Conservation (phyloP, 306 rosid species). For the Dalbergia oliveri region DNA sequence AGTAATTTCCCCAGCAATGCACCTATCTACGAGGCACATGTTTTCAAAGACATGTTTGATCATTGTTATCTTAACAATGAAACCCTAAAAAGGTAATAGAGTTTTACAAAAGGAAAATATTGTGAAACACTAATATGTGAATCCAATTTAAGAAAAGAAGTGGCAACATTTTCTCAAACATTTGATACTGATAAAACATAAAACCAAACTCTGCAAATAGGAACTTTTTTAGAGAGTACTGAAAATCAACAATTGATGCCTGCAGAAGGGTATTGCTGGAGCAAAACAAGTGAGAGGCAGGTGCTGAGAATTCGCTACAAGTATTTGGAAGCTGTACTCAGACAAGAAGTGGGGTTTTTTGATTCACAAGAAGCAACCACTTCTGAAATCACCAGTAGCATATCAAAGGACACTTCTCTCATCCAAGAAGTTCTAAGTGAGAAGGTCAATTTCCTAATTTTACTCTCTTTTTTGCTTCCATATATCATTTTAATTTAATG, state of each 20-base stretch:
- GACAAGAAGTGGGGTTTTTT: conserved; percentile 93
- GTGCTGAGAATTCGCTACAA: conserved; percentile 83
- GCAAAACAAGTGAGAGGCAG: conserved; percentile 95
- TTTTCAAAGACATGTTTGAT: not conserved
- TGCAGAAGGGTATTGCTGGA: conserved; percentile 97
- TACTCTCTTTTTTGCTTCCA: not conserved
- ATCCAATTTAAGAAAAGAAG: not conserved
- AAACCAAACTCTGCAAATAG: not conserved
- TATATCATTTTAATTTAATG: not conserved
- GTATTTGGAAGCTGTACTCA: conserved; percentile 88
- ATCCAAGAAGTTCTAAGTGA: conserved; percentile 95
- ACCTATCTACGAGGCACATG: not conserved
- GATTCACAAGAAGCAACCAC: conserved; percentile 91
- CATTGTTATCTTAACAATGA: conserved; percentile 31
- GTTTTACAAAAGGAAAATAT: not conserved
- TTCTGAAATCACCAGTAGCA: conserved; percentile 82
- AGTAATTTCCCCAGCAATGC: not conserved
- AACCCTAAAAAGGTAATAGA: conserved; percentile 49
- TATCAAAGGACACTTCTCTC: conserved; percentile 88
- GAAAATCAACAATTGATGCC: conserved; percentile 28
- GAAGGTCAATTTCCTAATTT: conserved; percentile 56
- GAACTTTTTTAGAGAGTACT: not conserved
- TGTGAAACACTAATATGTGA: not conserved
- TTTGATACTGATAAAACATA: not conserved
- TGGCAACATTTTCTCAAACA: conserved; percentile 4